Conservation (phyloP, 2,329 filamentous ascomycete species). For the Lasiodiplodia sp. region DNA sequence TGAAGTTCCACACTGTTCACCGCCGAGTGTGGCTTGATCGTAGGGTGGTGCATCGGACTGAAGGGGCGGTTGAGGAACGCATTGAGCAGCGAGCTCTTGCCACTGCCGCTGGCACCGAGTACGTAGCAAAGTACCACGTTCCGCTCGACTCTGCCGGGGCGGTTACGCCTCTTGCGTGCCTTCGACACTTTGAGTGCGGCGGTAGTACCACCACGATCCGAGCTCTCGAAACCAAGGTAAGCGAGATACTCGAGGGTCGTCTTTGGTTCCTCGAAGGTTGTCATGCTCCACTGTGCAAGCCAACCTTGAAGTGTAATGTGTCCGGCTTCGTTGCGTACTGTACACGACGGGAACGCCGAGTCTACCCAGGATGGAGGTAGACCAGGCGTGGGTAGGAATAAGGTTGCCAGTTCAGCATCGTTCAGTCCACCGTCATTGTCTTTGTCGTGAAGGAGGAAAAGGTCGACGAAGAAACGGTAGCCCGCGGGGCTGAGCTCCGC, state of each 20-base stretch:
- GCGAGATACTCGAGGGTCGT: slow-evolving; percentile 95
- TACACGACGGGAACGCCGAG: slow-evolving; percentile 88
- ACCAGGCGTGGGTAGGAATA: slow-evolving; percentile 94
- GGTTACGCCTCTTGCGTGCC: slow-evolving; percentile 81
- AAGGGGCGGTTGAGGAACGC: slow-evolving; percentile 91
- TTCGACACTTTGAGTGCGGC: slow-evolving; percentile 94
- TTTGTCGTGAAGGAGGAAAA: slow-evolving; percentile 94
- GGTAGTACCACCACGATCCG: slow-evolving; percentile 74
- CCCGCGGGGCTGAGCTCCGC: slow-evolving; percentile 93
- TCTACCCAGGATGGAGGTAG: slow-evolving; percentile 87
- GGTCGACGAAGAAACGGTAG: slow-evolving; percentile 96
- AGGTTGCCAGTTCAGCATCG: slow-evolving; percentile 79
- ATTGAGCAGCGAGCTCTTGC: slow-evolving; percentile 90
- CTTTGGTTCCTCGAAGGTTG: slow-evolving; percentile 93
- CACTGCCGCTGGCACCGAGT: slow-evolving; percentile 81
- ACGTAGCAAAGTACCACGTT: slow-evolving; percentile 96
- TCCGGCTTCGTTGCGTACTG: slow-evolving; percentile 92
- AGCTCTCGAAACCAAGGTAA: slow-evolving; percentile 91
- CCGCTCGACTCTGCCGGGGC: slow-evolving; percentile 85
- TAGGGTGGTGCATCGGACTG: slow-evolving; percentile 83
- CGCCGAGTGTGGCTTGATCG: slow-evolving; percentile 90
- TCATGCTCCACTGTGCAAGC: slow-evolving; percentile 99
- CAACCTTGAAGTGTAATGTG: slow-evolving; percentile 96
- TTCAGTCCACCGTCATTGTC: slow-evolving; percentile 97
- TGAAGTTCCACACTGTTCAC: slow-evolving; percentile 97